phyloP scores from a whole-genome alignment of 2,329 filamentous ascomycete genomes.

The Cryphonectria japonica region DNA sequence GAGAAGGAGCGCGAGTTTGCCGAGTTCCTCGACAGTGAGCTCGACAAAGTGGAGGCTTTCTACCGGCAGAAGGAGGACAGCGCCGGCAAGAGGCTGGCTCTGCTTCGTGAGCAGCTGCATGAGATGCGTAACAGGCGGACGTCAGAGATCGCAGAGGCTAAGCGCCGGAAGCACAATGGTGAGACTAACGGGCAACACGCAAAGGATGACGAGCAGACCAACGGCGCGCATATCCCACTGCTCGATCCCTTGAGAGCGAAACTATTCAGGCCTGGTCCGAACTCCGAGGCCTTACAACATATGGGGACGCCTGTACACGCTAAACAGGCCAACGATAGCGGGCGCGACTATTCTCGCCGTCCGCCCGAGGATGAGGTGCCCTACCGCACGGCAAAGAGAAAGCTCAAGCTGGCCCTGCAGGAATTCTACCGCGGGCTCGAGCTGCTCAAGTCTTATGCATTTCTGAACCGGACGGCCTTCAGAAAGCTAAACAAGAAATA shows the following conservation, averaged over 20 bases:
- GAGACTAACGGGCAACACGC: constrained; percentile 29
- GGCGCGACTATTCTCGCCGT: constrained; percentile 56
- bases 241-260: constrained; percentile 57
- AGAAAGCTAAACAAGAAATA: constrained; percentile 99
- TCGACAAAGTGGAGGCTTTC: constrained; percentile 91
- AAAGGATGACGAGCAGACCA: constrained; percentile 34
- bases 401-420: constrained; percentile 87
- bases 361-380: constrained; percentile 66
- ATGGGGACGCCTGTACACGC: constrained; percentile 57
- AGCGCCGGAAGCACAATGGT: constrained; percentile 40
- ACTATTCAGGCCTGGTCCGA: constrained; percentile 61
- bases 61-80: constrained; percentile 89
- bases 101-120: constrained; percentile 83
- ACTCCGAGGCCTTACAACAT: constrained; percentile 60
- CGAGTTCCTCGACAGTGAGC: constrained; percentile 77
- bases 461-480: constrained; percentile 91
- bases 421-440: constrained; percentile 94
- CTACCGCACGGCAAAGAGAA: constrained; percentile 85
- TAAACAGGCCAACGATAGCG: constrained; percentile 37
- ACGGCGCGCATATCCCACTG: constrained; percentile 42
- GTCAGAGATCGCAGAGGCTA: constrained; percentile 64
- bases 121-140: constrained; percentile 87
- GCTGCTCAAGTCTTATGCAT: constrained; percentile 85
- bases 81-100: constrained; percentile 70
- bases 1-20: constrained; percentile 84